Evolutionary conservation across 2,329 filamentous ascomycete species (phyloP), one percentile per base, ranked within the genome.

Genomic region (Fusarium sp.): DNA sequence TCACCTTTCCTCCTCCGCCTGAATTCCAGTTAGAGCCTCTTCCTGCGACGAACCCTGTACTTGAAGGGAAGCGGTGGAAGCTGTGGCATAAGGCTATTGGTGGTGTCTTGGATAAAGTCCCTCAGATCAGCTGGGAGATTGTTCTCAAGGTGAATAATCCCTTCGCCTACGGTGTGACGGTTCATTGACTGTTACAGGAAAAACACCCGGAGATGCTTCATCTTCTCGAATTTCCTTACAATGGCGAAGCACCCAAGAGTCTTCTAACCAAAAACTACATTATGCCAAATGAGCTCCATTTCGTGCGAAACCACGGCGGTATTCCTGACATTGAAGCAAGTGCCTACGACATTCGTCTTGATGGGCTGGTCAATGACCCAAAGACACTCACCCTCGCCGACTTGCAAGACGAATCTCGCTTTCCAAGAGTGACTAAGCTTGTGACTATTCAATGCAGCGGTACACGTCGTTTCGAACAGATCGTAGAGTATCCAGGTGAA

Each of bases 241-340:
- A 91, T 32, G 89, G 88, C 1, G 89, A 91, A 67, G 85, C 88
- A 0, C 88, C 88, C 0, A 87, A 90, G 64, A 83, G 86, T 3
- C 82, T 92, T 2, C 84, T 90, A 0, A 80, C 78, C 1, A 85
- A 85, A 2, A 83, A 84, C n/a, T 83, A 86, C 1, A 85, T 93
- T 38, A 93, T 91, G 0, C 82, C 85, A 0, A 93, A 92, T 65
- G 54, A 71, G 0, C 70, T 79, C 0, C 87, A 90, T 68, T 93
- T 92, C 69, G 88, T 93, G 0, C 85, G 91, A 3, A 93, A 93
- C 63, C 91, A 93, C 69, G 91, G 91, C 8, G 91, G 91, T 0
- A 89, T 93, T 15, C 92, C 91, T 0, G 81, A 87, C 14, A 92
- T 93, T 49, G 85, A 91, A 15, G 78, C 84, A 2, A 83, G 86